phyloP scores from a whole-genome alignment of 139 green algal genomes.

The Dunaliella primolecta region DNA sequence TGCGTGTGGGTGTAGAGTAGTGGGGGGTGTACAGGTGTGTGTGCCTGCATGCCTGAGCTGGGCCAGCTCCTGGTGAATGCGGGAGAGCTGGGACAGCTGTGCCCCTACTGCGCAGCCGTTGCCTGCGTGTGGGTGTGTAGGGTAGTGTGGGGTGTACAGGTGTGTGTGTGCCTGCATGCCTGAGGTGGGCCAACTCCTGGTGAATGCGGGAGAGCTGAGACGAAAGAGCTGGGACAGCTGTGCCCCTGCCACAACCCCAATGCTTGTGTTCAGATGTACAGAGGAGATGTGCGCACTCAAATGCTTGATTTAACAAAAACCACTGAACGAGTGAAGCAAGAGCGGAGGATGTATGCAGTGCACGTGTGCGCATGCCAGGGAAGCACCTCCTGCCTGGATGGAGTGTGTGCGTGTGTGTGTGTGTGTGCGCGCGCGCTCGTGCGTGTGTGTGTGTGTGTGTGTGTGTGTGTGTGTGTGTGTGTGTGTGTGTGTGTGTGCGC shows the following conservation, averaged over 20 bases:
- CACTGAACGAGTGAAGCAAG: too few species aligned
- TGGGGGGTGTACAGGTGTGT: not conserved
- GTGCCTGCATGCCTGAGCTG: not conserved
- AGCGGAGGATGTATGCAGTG: too few species aligned
- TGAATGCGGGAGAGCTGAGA: not conserved
- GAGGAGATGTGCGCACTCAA: too few species aligned
- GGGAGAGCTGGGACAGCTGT: not conserved
- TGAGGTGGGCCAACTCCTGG: not conserved
- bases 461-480: too few species aligned
- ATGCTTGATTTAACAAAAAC: too few species aligned
- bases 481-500: too few species aligned
- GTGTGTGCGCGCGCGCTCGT: too few species aligned
- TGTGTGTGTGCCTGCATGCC: not conserved
- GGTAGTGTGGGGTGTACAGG: not conserved
- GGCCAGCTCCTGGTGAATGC: not conserved
- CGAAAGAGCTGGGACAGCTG: too few species aligned
- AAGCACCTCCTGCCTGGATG: too few species aligned
- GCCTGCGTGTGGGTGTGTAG: not conserved
- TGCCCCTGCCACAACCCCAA: not conserved
- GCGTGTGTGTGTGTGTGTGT: too few species aligned
- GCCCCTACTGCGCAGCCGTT: not conserved
- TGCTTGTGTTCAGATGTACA: not conserved
- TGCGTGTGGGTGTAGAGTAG: not conserved
- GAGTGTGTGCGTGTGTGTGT: too few species aligned
- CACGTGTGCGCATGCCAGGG: too few species aligned